Evolutionary conservation across 176 grass and related monocot species (phyloP).

Genomic region (Zea luxurians): DNA sequence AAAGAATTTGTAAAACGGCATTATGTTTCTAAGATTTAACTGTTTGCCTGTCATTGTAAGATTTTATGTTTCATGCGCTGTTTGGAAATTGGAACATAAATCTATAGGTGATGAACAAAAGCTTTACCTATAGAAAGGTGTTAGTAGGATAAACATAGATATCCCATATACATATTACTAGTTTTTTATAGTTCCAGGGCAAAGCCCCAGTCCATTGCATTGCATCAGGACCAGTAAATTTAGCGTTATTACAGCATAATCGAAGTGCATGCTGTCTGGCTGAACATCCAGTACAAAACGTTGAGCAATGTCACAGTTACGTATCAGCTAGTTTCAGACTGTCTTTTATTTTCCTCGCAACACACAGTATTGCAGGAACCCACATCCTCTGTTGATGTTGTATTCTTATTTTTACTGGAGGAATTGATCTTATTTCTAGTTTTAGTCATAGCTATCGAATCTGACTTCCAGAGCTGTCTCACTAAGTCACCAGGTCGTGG

Average conservation of each 20-base stretch:
- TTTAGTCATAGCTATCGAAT: not conserved
- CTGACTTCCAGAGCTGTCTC: not conserved
- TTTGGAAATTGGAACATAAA: slow-evolving; percentile 26
- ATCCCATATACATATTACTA: not conserved
- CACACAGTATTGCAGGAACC: not conserved
- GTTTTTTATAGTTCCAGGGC: not conserved
- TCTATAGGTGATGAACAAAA: not conserved
- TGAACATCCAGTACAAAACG: not conserved
- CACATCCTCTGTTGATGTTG: not conserved
- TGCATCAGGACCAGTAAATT: not conserved
- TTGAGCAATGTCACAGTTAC: not conserved
- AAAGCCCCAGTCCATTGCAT: not conserved
- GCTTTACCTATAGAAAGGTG: not conserved
- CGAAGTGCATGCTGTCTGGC: not conserved
- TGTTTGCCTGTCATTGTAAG: slow-evolving; percentile 2
- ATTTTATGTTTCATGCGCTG: not conserved
- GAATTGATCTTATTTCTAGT: not conserved
- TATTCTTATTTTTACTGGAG: not conserved
- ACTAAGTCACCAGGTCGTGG: too few relatives aligned
- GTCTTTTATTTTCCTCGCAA: not conserved
- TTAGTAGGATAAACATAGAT: not conserved
- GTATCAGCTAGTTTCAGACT: not conserved
- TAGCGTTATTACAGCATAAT: not conserved
- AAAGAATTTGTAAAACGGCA: slow-evolving; percentile 18
- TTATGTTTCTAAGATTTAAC: not conserved